Evolutionary conservation across 2,329 filamentous ascomycete genomes (phyloP), one percentile per base, ranked within the genome.

Genomic region (Aspergillus sp.): DNA sequence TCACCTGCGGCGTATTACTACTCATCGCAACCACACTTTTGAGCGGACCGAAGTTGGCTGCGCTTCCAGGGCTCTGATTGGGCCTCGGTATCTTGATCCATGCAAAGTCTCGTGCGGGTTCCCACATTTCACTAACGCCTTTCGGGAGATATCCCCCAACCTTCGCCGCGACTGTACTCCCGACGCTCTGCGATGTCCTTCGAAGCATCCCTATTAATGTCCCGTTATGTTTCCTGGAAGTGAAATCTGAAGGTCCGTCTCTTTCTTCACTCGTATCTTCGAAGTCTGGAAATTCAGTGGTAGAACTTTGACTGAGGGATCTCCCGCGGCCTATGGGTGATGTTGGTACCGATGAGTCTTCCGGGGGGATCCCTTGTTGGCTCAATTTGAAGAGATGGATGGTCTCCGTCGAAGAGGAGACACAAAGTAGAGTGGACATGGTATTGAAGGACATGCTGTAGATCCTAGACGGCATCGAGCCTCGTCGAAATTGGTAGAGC

Each of bases 361-460:
- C 63, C 35, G 55, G 55, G 8, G 55, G 52, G 9, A 59, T 53
- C 2, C 60, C 44, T 69, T 73, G 44, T 4, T 65, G 64, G 28
- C 73, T 74, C 19, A 98, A 76, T 46, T 90, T 88, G 73, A 98
- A 98, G 44, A 98, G 89, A 65, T 98, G 93, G 7, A 98, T 85
- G 0, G 93, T 98, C 61, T 98, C 93, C 0, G 90, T 94, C 1
- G 89, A 90, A 3, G 91, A 97, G 4, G 93, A 97, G 36, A 98
- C 90, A 61, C 90, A 96, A 33, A 98, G 79, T 7, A 98, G 75
- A 1, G 90, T 95, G 2, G 90, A 94, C 49, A 86, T 89, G 43
- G 89, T 83, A 67, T 98, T 98, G 72, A 98, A 98, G 1, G 90
- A 94, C 89, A 98, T 96, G 79, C 89, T 94, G 71, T 90, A 96